phyloP scores from a whole-genome alignment of 179 eudicot genomes.

The Carnegiea gigantea region DNA sequence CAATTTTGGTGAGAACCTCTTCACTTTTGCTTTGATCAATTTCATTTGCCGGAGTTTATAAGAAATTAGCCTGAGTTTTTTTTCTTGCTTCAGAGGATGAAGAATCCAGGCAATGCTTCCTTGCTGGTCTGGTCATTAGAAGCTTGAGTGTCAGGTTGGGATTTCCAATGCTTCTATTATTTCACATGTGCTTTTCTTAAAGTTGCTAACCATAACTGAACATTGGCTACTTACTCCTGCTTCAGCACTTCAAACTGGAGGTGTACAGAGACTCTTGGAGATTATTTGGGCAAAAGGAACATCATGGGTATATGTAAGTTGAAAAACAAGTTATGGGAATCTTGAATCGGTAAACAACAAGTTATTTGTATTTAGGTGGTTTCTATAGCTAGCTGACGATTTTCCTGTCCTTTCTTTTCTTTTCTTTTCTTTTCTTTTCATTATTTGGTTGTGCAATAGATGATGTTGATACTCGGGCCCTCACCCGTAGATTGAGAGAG shows the following conservation, averaged over 20 bases:
- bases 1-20: constrained; percentile 65
- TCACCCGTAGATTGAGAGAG: constrained; percentile 88
- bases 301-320: constrained; percentile 97
- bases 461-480: constrained; percentile 98
- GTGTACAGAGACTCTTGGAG: constrained; percentile 70
- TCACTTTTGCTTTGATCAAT: constrained; percentile 13
- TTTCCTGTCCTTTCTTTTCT: not conserved
- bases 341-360: not conserved
- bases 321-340: not conserved
- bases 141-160: constrained; percentile 90
- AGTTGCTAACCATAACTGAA: not conserved
- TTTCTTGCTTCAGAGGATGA: constrained; percentile 69
- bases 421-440: not conserved
- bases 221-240: constrained; percentile 20
- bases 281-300: constrained; percentile 80
- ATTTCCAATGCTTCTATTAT: not conserved
- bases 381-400: not conserved
- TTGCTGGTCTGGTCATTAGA: constrained; percentile 85
- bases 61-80: constrained; percentile 11
- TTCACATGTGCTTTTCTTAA: not conserved
- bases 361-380: not conserved
- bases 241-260: constrained; percentile 91
- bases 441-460: constrained; percentile 41
- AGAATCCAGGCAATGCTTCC: constrained; percentile 88
- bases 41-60: not conserved